A percentile compares a stretch with the other conserved stretches of the same genome.
Evolutionary conservation across 129 eudicot species (phyloP).

Genomic region (Flaveria trinervia): DNA sequence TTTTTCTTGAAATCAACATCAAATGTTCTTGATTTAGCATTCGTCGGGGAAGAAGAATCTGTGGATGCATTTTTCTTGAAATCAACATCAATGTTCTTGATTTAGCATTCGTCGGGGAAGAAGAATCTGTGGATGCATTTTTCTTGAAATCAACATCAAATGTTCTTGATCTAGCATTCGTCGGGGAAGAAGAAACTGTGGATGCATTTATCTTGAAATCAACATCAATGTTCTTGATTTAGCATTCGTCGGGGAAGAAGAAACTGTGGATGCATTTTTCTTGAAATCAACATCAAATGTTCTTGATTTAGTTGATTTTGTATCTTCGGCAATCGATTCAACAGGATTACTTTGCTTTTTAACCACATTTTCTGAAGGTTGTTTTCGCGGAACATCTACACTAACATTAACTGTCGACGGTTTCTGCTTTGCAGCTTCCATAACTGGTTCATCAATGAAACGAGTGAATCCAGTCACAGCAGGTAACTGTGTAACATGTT

Average conservation of each 20-base stretch:
- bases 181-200: slow-evolving; percentile 26
- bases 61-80: slow-evolving; percentile 39
- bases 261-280: slow-evolving; percentile 36
- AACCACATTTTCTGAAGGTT: slow-evolving; percentile 25
- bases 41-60: slow-evolving; percentile 22
- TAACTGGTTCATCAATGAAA: slow-evolving; percentile 57
- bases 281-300: slow-evolving; percentile 35
- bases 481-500: slow-evolving; percentile 57
- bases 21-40: slow-evolving; percentile 17
- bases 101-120: slow-evolving; percentile 3
- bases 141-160: slow-evolving; percentile 38
- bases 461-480: slow-evolving; percentile 64
- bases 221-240: slow-evolving; percentile 32
- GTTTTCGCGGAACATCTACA: slow-evolving; percentile 28
- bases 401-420: slow-evolving; percentile 34
- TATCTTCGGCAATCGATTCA: slow-evolving; percentile 39
- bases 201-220: slow-evolving; percentile 38
- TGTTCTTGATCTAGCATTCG: slow-evolving; percentile 12
- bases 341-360: slow-evolving; percentile 36
- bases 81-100: slow-evolving; percentile 36
- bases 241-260: slow-evolving; percentile 17
- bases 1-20: slow-evolving; percentile 40
- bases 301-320: slow-evolving; percentile 11
- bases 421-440: slow-evolving; percentile 30
- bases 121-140: slow-evolving; percentile 34